A percentile compares a stretch with the other conserved stretches of the same genome.
These are phyloP conservation scores for Jaenimonas drosophilae DNA, from an alignment of 208 protist species.

Conservation along the genomic window DNA sequence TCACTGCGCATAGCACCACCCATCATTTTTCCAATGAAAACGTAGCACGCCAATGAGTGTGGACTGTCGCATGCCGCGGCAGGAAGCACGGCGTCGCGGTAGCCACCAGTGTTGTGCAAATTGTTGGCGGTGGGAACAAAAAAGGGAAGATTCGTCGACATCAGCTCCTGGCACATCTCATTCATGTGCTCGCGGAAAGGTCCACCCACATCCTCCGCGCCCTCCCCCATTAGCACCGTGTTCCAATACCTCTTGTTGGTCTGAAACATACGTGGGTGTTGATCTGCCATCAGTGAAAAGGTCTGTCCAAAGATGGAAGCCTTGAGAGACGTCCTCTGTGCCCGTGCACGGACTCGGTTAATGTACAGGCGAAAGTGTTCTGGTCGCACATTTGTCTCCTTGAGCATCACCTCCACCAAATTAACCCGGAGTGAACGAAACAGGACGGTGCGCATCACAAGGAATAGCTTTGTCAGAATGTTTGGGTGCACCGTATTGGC, in stretches of 20 bases:
- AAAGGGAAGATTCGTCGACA: slow-evolving; percentile 65
- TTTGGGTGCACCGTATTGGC: slow-evolving; percentile 39
- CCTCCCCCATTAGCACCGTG: slow-evolving; percentile 87
- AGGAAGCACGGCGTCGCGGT: slow-evolving; percentile 85
- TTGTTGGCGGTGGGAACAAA: slow-evolving; percentile 90
- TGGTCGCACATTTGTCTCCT: slow-evolving; percentile 58
- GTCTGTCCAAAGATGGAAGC: slow-evolving; percentile 88
- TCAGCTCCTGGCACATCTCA: slow-evolving; percentile 90
- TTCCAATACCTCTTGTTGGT: slow-evolving; percentile 83
- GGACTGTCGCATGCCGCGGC: slow-evolving; percentile 45
- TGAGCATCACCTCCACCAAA: slow-evolving; percentile 55
- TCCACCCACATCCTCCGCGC: slow-evolving; percentile 91
- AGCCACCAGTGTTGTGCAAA: slow-evolving; percentile 68
- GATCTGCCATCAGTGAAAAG: slow-evolving; percentile 44
- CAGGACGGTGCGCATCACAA: slow-evolving; percentile 49
- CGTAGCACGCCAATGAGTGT: slow-evolving; percentile 59
- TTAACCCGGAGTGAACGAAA: slow-evolving; percentile 50
- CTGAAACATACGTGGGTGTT: slow-evolving; percentile 73
- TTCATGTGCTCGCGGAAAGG: slow-evolving; percentile 89
- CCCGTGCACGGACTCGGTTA: slow-evolving; percentile 64
- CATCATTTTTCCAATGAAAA: slow-evolving; percentile 93
- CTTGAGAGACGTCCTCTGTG: slow-evolving; percentile 5
- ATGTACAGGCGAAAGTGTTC: slow-evolving; percentile 80
- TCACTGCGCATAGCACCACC: slow-evolving; percentile 88
- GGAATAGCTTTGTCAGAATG: slow-evolving; percentile 45